A percentile compares a stretch with the other conserved stretches of the same genome.
Conservation (phyloP, 768 basidiomycete genomes). For the Lactarius sp. region DNA sequence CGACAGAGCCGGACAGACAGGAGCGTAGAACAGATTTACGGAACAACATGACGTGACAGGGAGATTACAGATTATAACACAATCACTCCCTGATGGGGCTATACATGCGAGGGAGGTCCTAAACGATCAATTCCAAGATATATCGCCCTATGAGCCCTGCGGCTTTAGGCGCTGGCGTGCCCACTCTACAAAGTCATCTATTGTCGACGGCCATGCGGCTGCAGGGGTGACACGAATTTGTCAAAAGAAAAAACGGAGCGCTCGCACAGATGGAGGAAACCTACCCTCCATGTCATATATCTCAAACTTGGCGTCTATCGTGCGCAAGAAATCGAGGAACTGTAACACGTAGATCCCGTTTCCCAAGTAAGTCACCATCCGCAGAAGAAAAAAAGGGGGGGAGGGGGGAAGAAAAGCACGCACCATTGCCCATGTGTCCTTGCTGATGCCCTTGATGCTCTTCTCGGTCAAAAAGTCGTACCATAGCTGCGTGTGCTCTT, state of each 20-base stretch:
- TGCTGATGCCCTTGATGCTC: conserved; percentile 73
- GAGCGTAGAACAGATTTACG: background rate
- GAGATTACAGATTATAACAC: background rate
- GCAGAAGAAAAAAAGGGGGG: background rate
- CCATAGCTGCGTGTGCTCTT: conserved; percentile 66
- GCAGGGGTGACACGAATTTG: conserved; percentile 20
- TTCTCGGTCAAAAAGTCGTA: conserved; percentile 66
- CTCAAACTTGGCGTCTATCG: conserved; percentile 65
- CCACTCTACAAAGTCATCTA: conserved; percentile 78
- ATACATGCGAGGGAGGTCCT: background rate
- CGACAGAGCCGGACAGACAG: background rate
- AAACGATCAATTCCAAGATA: background rate
- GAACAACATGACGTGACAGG: background rate
- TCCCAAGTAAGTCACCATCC: background rate
- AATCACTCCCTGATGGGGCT: background rate
- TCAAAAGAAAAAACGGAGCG: conserved; percentile 13
- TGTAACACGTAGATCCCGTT: conserved; percentile 29
- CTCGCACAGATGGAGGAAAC: background rate
- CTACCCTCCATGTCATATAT: conserved; percentile 75
- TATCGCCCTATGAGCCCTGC: conserved; percentile 7
- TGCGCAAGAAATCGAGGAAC: conserved; percentile 77
- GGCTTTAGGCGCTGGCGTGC: conserved; percentile 42
- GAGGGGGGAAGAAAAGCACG: conserved; percentile 29
- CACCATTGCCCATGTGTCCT: conserved; percentile 88
- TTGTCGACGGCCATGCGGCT: conserved; percentile 86